Evolutionary conservation across 2,329 filamentous ascomycete genomes (phyloP).

Genomic region (Rutstroemia sp.): DNA sequence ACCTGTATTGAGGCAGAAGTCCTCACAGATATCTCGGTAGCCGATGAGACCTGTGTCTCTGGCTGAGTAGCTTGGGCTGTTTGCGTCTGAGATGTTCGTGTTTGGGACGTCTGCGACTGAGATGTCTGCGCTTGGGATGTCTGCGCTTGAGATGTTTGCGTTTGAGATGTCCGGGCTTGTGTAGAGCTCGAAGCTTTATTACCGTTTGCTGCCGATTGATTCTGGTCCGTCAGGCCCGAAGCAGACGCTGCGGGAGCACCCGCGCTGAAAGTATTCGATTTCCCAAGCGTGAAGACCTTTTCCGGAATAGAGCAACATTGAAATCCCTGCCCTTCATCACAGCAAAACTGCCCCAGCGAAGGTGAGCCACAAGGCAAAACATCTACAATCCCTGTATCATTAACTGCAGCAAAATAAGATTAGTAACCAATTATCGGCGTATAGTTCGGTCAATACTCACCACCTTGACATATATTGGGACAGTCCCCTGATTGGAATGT

Average conservation of each 20-base stretch:
- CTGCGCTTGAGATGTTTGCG: not conserved
- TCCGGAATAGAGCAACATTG: constrained; percentile 9
- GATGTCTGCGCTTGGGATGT: not conserved
- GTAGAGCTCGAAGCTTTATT: not conserved
- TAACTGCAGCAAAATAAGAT: constrained; percentile 3
- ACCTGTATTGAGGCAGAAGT: not conserved
- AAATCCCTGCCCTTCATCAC: constrained; percentile 14
- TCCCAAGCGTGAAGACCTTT: constrained; percentile 11
- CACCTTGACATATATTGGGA: constrained; percentile 14
- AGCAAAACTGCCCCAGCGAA: constrained; percentile 13
- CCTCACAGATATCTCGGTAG: not conserved
- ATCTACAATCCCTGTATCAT: constrained; percentile 1
- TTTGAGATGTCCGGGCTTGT: not conserved
- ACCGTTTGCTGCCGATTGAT: not conserved
- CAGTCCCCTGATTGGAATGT: constrained; percentile 10
- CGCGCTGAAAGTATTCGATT: not conserved
- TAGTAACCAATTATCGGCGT: not conserved
- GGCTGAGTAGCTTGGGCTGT: not conserved
- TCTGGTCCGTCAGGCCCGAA: not conserved
- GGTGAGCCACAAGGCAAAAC: constrained; percentile 13
- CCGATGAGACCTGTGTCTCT: not conserved
- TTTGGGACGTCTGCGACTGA: not conserved
- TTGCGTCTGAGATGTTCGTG: not conserved
- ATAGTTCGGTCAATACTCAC: constrained; percentile 5
- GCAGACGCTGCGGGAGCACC: not conserved